Percentiles rank a stretch among this genome's conserved stretches.
Evolutionary conservation across 2,329 filamentous ascomycete genomes (phyloP).

Genomic region (Knoxdaviesia capensis): DNA sequence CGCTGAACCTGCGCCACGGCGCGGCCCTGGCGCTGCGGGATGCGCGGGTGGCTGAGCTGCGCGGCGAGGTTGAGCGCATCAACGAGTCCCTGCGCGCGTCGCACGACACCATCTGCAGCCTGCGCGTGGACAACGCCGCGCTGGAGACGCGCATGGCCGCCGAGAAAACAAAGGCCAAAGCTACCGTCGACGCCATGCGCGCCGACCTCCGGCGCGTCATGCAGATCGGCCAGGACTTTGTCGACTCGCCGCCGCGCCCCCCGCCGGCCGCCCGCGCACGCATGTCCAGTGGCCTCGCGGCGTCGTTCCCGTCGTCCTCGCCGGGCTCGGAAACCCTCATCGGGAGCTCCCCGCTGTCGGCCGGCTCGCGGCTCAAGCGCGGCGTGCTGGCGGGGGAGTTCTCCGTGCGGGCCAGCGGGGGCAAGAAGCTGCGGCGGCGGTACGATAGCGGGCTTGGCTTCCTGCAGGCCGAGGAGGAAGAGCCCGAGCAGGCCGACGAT

Average conservation of each 20-base stretch:
- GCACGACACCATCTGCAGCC: slow-evolving; percentile 21
- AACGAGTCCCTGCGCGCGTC: slow-evolving; percentile 24
- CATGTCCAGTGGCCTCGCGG: no score
- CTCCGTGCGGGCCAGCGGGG: slow-evolving; percentile 3
- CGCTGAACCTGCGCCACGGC: no score
- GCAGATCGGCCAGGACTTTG: slow-evolving; percentile 22
- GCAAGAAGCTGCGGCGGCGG: slow-evolving; percentile 19
- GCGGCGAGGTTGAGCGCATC: slow-evolving; percentile 25
- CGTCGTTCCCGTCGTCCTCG: no score
- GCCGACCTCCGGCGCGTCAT: slow-evolving; percentile 28
- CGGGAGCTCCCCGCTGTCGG: no score
- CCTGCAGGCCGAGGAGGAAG: slow-evolving; percentile 29
- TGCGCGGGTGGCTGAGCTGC: slow-evolving; percentile 25
- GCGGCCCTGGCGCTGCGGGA: slow-evolving; percentile 28
- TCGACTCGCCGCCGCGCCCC: slow-evolving; percentile 13
- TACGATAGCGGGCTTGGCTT: slow-evolving; percentile 35
- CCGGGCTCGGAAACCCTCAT: no score
- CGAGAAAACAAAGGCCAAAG: slow-evolving; percentile 19
- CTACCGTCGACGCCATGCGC: slow-evolving; percentile 27
- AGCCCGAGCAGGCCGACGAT: slow-evolving; percentile 2
- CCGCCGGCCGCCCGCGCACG: no score
- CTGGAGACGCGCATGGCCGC: slow-evolving; percentile 16
- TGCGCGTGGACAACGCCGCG: slow-evolving; percentile 25
- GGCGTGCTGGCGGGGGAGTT: no score
- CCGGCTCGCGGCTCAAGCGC: no score